Conservation (phyloP, 352 stramenopile genomes). For the Phytophthora rubi region DNA sequence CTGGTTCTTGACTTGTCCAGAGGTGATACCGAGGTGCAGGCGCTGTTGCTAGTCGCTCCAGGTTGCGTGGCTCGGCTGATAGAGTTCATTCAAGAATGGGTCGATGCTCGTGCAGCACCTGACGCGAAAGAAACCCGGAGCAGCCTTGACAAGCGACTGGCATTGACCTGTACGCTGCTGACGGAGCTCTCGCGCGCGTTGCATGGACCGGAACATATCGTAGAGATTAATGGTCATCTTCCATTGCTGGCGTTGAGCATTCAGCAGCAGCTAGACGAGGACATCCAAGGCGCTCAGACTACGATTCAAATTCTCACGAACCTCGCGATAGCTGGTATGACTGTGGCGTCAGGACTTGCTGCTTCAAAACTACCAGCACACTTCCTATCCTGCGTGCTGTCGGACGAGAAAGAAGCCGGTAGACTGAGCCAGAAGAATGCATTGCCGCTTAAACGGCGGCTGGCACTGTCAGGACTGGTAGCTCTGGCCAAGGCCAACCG, state of each 20-base stretch:
- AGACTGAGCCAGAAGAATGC: slow-evolving; percentile 7
- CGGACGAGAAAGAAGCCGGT: slow-evolving; percentile 1
- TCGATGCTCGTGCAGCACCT: slow-evolving; percentile 7
- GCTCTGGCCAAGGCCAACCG: slow-evolving; percentile 47
- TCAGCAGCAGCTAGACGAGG: slow-evolving; percentile 32
- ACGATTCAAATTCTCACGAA: slow-evolving; percentile 64
- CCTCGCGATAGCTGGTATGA: slow-evolving; percentile 35
- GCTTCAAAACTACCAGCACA: slow-evolving; percentile 56
- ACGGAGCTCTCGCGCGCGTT: slow-evolving; percentile 45
- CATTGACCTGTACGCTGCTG: slow-evolving; percentile 53
- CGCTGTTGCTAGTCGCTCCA: slow-evolving; percentile 53
- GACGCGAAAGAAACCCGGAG: slow-evolving; percentile 25
- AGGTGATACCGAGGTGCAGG: slow-evolving; percentile 70
- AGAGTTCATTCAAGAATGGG: slow-evolving; percentile 51
- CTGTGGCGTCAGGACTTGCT: slow-evolving; percentile 35
- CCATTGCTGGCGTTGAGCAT: slow-evolving; percentile 52
- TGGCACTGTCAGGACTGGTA: slow-evolving; percentile 44
- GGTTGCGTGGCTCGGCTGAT: slow-evolving; percentile 51
- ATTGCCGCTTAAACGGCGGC: slow-evolving; percentile 19
- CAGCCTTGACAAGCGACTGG: slow-evolving; percentile 45
- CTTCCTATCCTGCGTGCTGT: slow-evolving; percentile 50
- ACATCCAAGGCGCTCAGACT: slow-evolving; percentile 29
- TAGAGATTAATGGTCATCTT: slow-evolving; percentile 47
- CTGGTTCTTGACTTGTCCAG: slow-evolving; percentile 57
- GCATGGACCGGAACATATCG: slow-evolving; percentile 41